Base-by-base conservation (phyloP, 495 filamentous ascomycete species). In the Penicillium pulvis region DNA sequence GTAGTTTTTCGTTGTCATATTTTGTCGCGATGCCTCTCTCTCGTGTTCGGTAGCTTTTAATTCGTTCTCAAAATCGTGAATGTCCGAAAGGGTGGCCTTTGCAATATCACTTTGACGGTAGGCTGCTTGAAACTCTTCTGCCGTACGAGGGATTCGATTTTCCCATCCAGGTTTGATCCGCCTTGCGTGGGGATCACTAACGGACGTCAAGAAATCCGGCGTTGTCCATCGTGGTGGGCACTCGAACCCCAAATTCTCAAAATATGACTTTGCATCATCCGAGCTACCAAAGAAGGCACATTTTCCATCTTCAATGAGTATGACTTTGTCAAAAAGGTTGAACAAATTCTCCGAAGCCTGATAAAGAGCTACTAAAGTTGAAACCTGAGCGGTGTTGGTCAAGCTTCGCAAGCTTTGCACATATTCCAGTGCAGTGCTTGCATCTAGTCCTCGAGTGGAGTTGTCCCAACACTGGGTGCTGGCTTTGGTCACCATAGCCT, bases 281-380 rank as follows among this genome's bases (percentile, higher is more conserved):
- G 80, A 72, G 3, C 76, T 79, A 7, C 87, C 87, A 56, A 83
- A 90, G 66, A 87, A 91, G 20, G 80, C 76, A 53, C 84, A 84
- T 51, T 79, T 80, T 7, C 88, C 88, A 53, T 87, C 82, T 58
- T 90, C 81, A 17, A 91, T 84, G 6, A 91, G 71, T 14, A 90
- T 67, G 0, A 90, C 85, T 59, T 90, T 90, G 62, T 90, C 87
- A 57, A 90, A 90, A 2, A 86, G 75, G 30, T 88, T 80, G 62
- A 85, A 90, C 5, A 91, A 69, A 48, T 78, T 83, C 55, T 90
- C 85, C 1, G 86, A 86, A 1, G 88, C 88, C 68, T 91, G 88
- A 59, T 91, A 91, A 4, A 91, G 74, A 10, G 86, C 85, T 35
- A 90, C 85, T 6, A 79, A 63, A 0, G 85, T 86, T 0, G 85